Evolutionary conservation across 768 basidiomycete species (phyloP), one percentile per base, ranked within the genome.

Genomic region (Hygrophorus pudorinus): DNA sequence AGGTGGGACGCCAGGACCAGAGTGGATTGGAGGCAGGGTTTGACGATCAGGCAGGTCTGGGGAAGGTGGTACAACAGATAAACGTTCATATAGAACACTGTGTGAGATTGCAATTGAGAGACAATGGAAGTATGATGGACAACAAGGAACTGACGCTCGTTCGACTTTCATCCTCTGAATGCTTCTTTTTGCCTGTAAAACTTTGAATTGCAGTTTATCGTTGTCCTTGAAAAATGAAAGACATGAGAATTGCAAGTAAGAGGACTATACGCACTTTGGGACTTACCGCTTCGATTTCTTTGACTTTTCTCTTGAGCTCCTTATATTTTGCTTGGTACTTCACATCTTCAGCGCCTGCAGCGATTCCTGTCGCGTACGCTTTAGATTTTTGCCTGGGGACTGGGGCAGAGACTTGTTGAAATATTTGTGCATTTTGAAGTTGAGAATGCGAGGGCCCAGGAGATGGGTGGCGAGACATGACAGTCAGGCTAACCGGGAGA

Each of bases 271-370:
- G 24, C 24, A 24, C 24, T 3, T 3, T 24, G 33, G 34, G 53
- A 75, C 82, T 53, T 48, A 87, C 88, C 27, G 70, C 62, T 65
- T 91, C 88, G 51, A 90, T 84, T 63, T 90, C 86, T 59, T 79
- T 83, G 46, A 90, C 86, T 66, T 88, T 89, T 64, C 80, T 75
- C 62, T 86, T 89, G 51, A 91, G 69, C 47, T 91, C 87, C 61
- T 79, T 86, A 68, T 90, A 91, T 64, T 90, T 90, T 56, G 77
- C 74, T 48, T 85, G 82, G 60, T 90, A 91, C 63, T 87, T 89
- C 57, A 76, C 76, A 62, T 90, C 87, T 58, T 89, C 86, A 14
- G 81, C 84, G 54, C 83, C 81, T 20, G 82, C 83, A 31, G 82
- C 75, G 50, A 85, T 82, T 49, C 81, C 83, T 16, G 76, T 65